A percentile compares a stretch with the other conserved stretches of the same genome.
These are phyloP conservation scores for Aspergillus olivimuriae DNA, from an alignment of 495 filamentous ascomycete species.

Conservation along the genomic window DNA sequence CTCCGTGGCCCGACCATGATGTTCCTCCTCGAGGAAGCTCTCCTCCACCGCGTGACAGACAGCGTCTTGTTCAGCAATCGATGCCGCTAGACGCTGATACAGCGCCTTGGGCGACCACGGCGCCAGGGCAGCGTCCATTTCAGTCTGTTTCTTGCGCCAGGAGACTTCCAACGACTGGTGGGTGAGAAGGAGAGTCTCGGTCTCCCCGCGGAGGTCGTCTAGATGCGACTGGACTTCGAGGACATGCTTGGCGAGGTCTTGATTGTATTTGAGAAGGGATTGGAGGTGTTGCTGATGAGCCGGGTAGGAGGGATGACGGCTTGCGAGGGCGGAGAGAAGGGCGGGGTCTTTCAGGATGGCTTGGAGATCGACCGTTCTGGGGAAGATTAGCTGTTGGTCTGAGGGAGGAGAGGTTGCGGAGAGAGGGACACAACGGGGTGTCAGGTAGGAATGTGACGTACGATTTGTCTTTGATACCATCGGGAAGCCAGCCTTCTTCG, in stretches of 20 bases:
- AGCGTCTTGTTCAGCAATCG: slow-evolving; percentile 74
- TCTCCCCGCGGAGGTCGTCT: slow-evolving; percentile 52
- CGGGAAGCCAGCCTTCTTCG: slow-evolving; percentile 60
- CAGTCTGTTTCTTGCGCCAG: slow-evolving; percentile 80
- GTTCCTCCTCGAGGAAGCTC: slow-evolving; percentile 69
- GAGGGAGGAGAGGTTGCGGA: not conserved
- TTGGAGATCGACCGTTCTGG: slow-evolving; percentile 54
- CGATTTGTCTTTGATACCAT: slow-evolving; percentile 68
- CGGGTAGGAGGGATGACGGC: slow-evolving; percentile 55
- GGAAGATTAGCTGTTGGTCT: no score
- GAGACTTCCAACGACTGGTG: slow-evolving; percentile 83
- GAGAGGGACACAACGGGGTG: not conserved
- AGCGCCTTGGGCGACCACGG: slow-evolving; percentile 79
- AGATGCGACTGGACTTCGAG: slow-evolving; percentile 59
- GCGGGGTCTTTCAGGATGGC: slow-evolving; percentile 53
- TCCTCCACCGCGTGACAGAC: slow-evolving; percentile 79
- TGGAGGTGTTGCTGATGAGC: slow-evolving; percentile 45
- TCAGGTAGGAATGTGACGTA: no score
- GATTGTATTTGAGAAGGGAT: slow-evolving; percentile 51
- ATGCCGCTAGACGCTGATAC: slow-evolving; percentile 70
- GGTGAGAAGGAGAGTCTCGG: slow-evolving; percentile 74
- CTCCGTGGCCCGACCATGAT: slow-evolving; percentile 55
- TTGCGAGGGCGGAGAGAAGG: slow-evolving; percentile 56
- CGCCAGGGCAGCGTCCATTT: slow-evolving; percentile 78
- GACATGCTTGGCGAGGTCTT: slow-evolving; percentile 62